A percentile compares a stretch with the other conserved stretches of the same genome.
Evolutionary conservation across 495 filamentous ascomycete species (phyloP).

Genomic region (Elasticomyces elasticus): DNA sequence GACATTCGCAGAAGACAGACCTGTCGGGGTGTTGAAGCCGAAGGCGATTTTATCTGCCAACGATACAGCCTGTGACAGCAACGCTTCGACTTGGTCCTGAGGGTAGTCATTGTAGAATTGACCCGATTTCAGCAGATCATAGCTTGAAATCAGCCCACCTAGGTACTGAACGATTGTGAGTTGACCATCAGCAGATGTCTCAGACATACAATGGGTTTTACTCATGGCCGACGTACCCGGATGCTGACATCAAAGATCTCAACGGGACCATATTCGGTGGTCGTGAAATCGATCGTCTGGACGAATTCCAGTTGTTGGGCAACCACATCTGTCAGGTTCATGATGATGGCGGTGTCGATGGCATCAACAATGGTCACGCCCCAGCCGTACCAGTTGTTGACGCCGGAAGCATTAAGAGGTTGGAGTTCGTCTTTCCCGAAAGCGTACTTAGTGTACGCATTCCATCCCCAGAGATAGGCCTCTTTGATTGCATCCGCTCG

Average conservation of each 20-base stretch:
- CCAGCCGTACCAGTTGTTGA: conserved; percentile 12
- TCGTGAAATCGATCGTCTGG: conserved; percentile 16
- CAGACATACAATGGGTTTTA: no score
- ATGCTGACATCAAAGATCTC: conserved; percentile 19
- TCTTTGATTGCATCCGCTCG: conserved; percentile 13
- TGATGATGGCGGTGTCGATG: conserved; percentile 20
- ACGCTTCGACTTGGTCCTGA: conserved; percentile 12
- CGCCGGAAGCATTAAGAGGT: conserved; percentile 10
- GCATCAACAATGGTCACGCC: conserved; percentile 18
- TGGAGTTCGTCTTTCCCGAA: conserved; percentile 16
- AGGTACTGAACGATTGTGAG: no score
- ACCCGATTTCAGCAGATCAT: conserved; percentile 18
- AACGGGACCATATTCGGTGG: conserved; percentile 16
- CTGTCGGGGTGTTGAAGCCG: conserved; percentile 17
- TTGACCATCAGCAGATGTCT: no score
- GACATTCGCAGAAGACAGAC: conserved; percentile 11
- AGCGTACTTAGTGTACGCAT: conserved; percentile 16
- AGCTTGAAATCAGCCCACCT: conserved; percentile 16
- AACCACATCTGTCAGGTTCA: conserved; percentile 17
- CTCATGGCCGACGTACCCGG: conserved; percentile 14
- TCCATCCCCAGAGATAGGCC: conserved; percentile 13
- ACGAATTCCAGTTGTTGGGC: conserved; percentile 16
- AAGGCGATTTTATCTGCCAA: conserved; percentile 19
- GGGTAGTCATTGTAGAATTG: conserved; percentile 17
- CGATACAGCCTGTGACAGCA: conserved; percentile 15